Conservation (phyloP, 163 green algal genomes). For the Scenedesmus sp. region DNA sequence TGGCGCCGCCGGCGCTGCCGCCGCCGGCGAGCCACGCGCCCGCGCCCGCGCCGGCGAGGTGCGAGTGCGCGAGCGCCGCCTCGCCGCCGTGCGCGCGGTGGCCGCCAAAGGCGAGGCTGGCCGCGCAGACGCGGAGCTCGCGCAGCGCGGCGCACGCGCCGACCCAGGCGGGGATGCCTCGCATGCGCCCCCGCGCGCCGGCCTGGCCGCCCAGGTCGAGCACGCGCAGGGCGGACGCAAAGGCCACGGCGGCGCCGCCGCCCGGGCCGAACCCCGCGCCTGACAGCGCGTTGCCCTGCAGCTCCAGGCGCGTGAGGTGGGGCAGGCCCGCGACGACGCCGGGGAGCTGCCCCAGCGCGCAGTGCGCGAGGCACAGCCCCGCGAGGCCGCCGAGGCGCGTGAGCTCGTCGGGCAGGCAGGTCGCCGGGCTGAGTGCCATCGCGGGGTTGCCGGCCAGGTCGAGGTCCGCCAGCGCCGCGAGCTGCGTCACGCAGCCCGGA, state of each 20-base stretch:
- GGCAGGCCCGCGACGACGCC: not conserved
- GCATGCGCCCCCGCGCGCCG: not conserved
- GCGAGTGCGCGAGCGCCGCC: not conserved
- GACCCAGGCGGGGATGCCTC: conserved; percentile 31
- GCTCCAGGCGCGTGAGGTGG: conserved; percentile 22
- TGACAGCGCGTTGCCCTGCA: conserved; percentile 40
- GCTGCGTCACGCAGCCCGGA: conserved; percentile 7
- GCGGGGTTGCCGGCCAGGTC: conserved; percentile 32
- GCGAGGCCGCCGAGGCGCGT: not conserved
- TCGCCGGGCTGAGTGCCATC: conserved; percentile 10
- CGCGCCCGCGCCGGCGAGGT: too few species aligned
- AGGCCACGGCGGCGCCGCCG: not conserved
- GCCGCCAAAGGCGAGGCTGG: not conserved
- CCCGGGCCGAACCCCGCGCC: not conserved
- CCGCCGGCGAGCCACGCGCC: not conserved
- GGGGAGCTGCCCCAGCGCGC: conserved; percentile 27
- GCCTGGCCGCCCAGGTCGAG: conserved; percentile 10
- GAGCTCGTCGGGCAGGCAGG: conserved; percentile 26
- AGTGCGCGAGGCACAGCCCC: conserved; percentile 20
- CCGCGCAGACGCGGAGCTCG: conserved; percentile 16
- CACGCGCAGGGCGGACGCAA: not conserved
- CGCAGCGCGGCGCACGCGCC: not conserved
- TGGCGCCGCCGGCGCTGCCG: not conserved
- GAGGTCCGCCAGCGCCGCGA: conserved; percentile 29
- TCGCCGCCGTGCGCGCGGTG: too few species aligned